These are phyloP conservation scores for Pseudogymnoascus sp. DNA, from an alignment of 2,329 filamentous ascomycete species.

Conservation along the genomic window DNA sequence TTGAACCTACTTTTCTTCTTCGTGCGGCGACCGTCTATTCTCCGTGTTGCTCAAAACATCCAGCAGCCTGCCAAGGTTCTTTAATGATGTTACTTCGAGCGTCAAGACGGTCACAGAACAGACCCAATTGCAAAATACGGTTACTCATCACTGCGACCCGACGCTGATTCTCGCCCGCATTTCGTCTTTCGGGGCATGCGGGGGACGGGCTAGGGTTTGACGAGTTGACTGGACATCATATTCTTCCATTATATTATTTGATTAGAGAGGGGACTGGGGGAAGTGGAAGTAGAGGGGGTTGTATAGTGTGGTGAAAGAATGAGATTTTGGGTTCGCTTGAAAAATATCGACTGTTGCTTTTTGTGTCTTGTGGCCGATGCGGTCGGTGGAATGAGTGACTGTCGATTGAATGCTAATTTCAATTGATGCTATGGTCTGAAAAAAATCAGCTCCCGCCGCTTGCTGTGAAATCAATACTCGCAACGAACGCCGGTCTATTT, in stretches of 20 bases:
- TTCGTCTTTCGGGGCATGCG: conserved; percentile 34
- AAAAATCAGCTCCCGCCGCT: background rate
- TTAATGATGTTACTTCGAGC: conserved; percentile 26
- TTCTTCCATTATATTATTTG: conserved; percentile 15
- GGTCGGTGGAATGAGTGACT: background rate
- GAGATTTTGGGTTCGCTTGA: conserved; percentile 36
- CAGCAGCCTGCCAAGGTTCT: conserved; percentile 11
- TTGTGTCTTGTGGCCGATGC: background rate
- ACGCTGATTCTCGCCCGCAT: conserved; percentile 29
- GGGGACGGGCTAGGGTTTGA: conserved; percentile 33
- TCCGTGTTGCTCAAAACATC: conserved; percentile 29
- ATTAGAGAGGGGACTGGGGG: background rate
- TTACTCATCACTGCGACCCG: conserved; percentile 41
- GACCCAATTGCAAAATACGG: conserved; percentile 65
- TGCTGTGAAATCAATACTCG: background rate
- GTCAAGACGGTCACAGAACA: conserved; percentile 30
- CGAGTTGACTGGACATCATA: conserved; percentile 25
- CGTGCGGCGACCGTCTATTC: conserved; percentile 26
- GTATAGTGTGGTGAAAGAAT: conserved; percentile 37
- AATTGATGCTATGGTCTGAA: background rate
- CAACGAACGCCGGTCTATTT: background rate
- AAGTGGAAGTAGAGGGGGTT: conserved; percentile 19
- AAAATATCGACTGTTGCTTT: background rate
- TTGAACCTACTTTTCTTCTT: conserved; percentile 16
- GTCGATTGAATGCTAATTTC: background rate